Evolutionary conservation across 2,329 filamentous ascomycete species (phyloP).

Genomic region (Macrophomina pseudophaseolina): DNA sequence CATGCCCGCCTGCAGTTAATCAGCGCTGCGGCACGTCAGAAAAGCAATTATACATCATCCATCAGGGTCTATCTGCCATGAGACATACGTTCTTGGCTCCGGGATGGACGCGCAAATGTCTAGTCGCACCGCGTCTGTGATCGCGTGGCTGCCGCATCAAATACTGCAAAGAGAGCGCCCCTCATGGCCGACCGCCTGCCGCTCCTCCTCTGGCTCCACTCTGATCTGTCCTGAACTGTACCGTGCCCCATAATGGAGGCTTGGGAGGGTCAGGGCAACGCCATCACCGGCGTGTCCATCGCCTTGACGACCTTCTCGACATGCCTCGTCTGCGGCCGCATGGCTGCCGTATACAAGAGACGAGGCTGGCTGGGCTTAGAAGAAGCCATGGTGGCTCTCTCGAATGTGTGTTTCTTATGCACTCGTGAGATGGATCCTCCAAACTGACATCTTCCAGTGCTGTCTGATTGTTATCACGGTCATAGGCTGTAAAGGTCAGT

Average conservation of each 20-base stretch:
- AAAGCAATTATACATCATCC: slow-evolving; percentile 11
- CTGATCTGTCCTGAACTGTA: not conserved
- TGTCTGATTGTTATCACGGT: slow-evolving; percentile 19
- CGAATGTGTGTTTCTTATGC: slow-evolving; percentile 31
- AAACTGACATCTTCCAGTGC: not conserved
- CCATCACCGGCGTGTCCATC: slow-evolving; percentile 35
- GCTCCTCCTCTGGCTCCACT: not conserved
- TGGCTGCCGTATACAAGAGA: slow-evolving; percentile 32
- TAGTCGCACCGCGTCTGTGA: slow-evolving; percentile 6
- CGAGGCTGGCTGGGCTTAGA: slow-evolving; percentile 37
- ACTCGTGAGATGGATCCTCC: not conserved
- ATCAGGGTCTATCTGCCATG: not conserved
- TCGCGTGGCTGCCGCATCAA: slow-evolving; percentile 6
- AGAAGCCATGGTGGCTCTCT: slow-evolving; percentile 34
- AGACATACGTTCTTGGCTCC: not conserved
- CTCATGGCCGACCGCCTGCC: not conserved
- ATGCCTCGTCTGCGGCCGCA: slow-evolving; percentile 30
- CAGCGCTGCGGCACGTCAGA: not conserved
- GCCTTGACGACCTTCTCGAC: slow-evolving; percentile 31
- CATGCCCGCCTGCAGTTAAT: not conserved
- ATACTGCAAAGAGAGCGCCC: slow-evolving; percentile 1
- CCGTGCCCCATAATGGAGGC: slow-evolving; percentile 29
- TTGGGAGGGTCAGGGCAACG: slow-evolving; percentile 33
- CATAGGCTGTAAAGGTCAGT: slow-evolving; percentile 17
- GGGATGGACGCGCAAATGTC: not conserved